A percentile compares a stretch with the other conserved stretches of the same genome.
These are phyloP conservation scores for Cyathus striatus DNA, from an alignment of 768 basidiomycete species.

Conservation along the genomic window DNA sequence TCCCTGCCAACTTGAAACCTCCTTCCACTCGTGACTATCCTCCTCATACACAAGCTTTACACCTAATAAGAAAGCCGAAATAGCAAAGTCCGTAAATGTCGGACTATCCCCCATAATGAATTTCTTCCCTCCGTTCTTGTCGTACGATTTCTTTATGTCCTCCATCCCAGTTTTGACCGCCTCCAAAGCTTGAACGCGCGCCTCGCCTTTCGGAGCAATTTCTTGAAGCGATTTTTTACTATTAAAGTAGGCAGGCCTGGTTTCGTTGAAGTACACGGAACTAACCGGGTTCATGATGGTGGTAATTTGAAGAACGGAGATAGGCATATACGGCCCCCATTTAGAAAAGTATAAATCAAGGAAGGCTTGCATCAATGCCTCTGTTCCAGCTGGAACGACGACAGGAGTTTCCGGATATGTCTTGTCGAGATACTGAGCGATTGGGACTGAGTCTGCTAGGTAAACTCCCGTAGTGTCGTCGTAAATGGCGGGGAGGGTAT, in stretches of 20 bases:
- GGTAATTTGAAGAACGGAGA: slow-evolving; percentile 7
- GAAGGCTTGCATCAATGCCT: slow-evolving; percentile 10
- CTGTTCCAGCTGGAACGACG: slow-evolving; percentile 20
- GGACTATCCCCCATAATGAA: slow-evolving; percentile 25
- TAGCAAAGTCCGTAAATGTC: slow-evolving; percentile 29
- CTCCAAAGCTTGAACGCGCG: slow-evolving; percentile 10
- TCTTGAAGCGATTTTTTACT: not conserved
- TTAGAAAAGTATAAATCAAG: not conserved
- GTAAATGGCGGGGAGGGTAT: slow-evolving; percentile 42
- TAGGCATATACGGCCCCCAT: slow-evolving; percentile 1
- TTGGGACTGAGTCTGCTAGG: slow-evolving; percentile 34
- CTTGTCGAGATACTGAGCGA: slow-evolving; percentile 44
- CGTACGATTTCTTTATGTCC: slow-evolving; percentile 13
- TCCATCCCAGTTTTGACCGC: slow-evolving; percentile 13
- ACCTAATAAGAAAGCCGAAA: slow-evolving; percentile 21
- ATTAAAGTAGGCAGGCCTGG: not conserved
- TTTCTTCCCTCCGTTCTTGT: slow-evolving; percentile 8
- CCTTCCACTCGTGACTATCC: slow-evolving; percentile 29
- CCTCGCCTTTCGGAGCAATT: not conserved
- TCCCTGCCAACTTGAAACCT: slow-evolving; percentile 21
- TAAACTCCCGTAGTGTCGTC: slow-evolving; percentile 33
- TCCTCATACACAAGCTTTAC: slow-evolving; percentile 21
- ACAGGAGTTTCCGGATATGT: slow-evolving; percentile 34
- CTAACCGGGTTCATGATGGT: slow-evolving; percentile 7
- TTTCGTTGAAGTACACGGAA: slow-evolving; percentile 7